Evolutionary conservation across 148 eudicot genomes (phyloP), one percentile per base, ranked within the genome.

Genomic region (Nepenthes gracilis): DNA sequence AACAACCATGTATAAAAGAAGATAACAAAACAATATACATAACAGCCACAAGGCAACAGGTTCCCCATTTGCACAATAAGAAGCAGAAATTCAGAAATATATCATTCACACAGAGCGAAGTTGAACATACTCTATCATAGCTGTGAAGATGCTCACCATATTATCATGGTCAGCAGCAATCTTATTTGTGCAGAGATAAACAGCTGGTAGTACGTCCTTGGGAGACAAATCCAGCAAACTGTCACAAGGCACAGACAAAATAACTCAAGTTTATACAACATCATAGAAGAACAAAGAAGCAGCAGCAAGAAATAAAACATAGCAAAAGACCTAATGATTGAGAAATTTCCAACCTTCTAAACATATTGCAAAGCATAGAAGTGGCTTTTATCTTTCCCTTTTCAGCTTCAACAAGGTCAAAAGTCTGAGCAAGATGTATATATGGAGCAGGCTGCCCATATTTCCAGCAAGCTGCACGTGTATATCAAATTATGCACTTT

Each of bases 131-230:
- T 5, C 14, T 36, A 12, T n/a, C 1, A 37, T 2, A 59, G 23
- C 35, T 54, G 49, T n/a, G 58, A 36, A 55, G 45, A 56, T 6
- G 67, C 77, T 52, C 76, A 94, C 97, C 95, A 80, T 79, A 65
- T 89, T 94, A 69, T 94, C 99, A 81, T 89, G 95, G 69, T 89
- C 99, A 65, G 99, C 88, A 36, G 93, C 95, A 70, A 94, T 84
- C 85, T 86, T 94, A 71, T 94, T 85, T 56, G 91, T 84, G 78
- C 99, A 94, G 72, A 94, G 86, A 67, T 89, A 94, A 54, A 86
- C 90, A 53, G 97, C 93, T 58, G 97, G 97, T 23, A 89, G 81
- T 55, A 94, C 95, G 78, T 94, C 99, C 61, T 79, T 84, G 34
- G 92, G 88, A 63, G 95, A 84, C 79, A 86, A 72, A 68, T 75